A percentile compares a stretch with the other conserved stretches of the same genome.
phyloP scores from a whole-genome alignment of 257 asterid species.

The Verbascum thapsus region DNA sequence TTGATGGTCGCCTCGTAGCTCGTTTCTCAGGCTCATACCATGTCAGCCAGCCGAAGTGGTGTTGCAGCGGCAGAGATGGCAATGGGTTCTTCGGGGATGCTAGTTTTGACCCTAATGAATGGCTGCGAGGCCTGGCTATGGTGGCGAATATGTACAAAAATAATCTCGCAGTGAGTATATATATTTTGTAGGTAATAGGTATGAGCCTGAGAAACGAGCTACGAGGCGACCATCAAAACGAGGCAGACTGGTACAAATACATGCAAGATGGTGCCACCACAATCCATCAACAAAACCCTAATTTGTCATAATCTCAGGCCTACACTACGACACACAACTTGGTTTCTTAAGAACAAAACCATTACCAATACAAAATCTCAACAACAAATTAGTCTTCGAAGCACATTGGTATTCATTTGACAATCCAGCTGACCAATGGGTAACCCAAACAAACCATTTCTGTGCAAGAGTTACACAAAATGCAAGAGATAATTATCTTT shows the following conservation, averaged over 20 bases:
- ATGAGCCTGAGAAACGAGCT: slow-evolving; percentile 84
- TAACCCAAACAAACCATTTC: slow-evolving; percentile 30
- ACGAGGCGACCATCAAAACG: slow-evolving; percentile 52
- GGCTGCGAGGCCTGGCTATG: slow-evolving; percentile 48
- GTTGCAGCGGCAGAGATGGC: slow-evolving; percentile 56
- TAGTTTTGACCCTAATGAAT: slow-evolving; percentile 52
- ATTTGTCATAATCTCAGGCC: slow-evolving; percentile 66
- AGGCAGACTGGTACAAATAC: slow-evolving; percentile 54
- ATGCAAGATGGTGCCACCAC: slow-evolving; percentile 55
- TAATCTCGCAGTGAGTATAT: slow-evolving; percentile 41
- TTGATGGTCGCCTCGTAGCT: slow-evolving; percentile 56
- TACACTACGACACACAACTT: slow-evolving; percentile 42
- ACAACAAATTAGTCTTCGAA: slow-evolving; percentile 61
- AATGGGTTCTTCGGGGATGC: slow-evolving; percentile 77
- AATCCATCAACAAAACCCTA: slow-evolving; percentile 49
- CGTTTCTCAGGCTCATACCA: slow-evolving; percentile 87
- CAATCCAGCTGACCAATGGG: slow-evolving; percentile 30
- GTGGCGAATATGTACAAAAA: slow-evolving; percentile 51
- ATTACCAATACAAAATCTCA: slow-evolving; percentile 29
- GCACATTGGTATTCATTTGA: slow-evolving; percentile 68
- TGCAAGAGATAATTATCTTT: slow-evolving; percentile 37
- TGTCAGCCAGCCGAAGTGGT: slow-evolving; percentile 68
- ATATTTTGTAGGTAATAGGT: slow-evolving; percentile 48
- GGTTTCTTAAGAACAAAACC: slow-evolving; percentile 40
- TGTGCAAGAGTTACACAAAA: slow-evolving; percentile 27